phyloP scores from a whole-genome alignment of 257 asterid genomes.

The Solanum virginianum region DNA sequence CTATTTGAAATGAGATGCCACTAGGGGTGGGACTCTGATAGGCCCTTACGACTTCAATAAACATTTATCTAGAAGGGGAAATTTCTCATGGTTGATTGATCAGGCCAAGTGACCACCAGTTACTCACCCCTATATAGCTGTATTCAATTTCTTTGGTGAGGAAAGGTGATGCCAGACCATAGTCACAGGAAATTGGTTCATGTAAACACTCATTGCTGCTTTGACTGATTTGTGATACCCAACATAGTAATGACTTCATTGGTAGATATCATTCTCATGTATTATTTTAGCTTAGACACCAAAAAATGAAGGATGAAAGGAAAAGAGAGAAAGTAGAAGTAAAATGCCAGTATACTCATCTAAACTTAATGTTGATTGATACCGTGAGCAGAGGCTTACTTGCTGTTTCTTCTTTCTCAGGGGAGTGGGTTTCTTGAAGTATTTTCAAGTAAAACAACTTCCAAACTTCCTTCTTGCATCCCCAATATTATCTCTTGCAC shows the following conservation, averaged over 20 bases:
- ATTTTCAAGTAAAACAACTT: slow-evolving; percentile 76
- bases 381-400: neutral
- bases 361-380: neutral
- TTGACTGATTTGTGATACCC: neutral
- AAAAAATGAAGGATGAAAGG: neutral
- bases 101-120: neutral
- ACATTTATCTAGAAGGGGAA: neutral
- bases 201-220: neutral
- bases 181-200: neutral
- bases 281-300: neutral
- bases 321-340: neutral
- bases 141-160: neutral
- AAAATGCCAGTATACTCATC: neutral
- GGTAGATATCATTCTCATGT: neutral
- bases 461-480: slow-evolving; percentile 91
- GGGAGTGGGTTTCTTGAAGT: slow-evolving; percentile 90
- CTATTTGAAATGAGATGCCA: neutral
- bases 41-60: neutral
- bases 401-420: slow-evolving; percentile 25
- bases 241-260: neutral
- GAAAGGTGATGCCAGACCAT: neutral
- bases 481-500: slow-evolving; percentile 68
- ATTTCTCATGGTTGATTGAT: neutral
- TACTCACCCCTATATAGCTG: neutral
- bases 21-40: neutral